Evolutionary conservation across 2,329 filamentous ascomycete genomes (phyloP).

Genomic region (Aspergillus nomiae): DNA sequence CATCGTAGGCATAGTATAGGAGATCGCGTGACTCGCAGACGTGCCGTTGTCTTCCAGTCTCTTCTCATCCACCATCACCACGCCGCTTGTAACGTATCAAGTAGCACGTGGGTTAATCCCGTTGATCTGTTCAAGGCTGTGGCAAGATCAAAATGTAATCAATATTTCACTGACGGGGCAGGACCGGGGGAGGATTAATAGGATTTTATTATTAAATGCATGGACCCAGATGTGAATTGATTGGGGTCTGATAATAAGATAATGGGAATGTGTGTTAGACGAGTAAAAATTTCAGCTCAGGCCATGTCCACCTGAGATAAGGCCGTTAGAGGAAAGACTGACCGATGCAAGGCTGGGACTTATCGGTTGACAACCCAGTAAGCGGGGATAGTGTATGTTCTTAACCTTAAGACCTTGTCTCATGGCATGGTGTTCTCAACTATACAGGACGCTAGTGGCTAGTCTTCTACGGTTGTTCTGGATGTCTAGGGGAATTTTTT

Average conservation of each 20-base stretch:
- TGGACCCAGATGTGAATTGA: background rate
- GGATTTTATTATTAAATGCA: background rate
- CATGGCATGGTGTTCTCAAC: conserved; percentile 1
- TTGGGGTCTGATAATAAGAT: background rate
- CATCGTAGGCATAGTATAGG: background rate
- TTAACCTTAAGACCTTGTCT: conserved; percentile 1
- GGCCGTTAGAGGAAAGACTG: conserved; percentile 1
- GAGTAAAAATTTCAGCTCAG: conserved; percentile 5
- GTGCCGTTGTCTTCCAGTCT: background rate
- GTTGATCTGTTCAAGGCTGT: background rate
- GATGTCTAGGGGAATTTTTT: background rate
- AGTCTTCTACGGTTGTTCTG: background rate
- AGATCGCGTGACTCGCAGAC: background rate
- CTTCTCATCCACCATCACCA: conserved; percentile 4
- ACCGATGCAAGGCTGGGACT: conserved; percentile 1
- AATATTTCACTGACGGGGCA: background rate
- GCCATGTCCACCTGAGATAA: conserved; percentile 9
- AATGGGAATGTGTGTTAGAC: background rate
- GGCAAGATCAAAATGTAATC: background rate
- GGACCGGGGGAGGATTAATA: background rate
- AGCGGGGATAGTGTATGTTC: conserved; percentile 6
- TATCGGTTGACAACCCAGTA: conserved; percentile 9
- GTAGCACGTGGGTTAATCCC: background rate
- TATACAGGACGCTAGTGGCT: background rate
- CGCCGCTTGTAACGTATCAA: background rate